A percentile compares a stretch with the other conserved stretches of the same genome.
Evolutionary conservation across 1,284 basidiomycete genomes (phyloP).

Genomic region (Mycena citricolor): DNA sequence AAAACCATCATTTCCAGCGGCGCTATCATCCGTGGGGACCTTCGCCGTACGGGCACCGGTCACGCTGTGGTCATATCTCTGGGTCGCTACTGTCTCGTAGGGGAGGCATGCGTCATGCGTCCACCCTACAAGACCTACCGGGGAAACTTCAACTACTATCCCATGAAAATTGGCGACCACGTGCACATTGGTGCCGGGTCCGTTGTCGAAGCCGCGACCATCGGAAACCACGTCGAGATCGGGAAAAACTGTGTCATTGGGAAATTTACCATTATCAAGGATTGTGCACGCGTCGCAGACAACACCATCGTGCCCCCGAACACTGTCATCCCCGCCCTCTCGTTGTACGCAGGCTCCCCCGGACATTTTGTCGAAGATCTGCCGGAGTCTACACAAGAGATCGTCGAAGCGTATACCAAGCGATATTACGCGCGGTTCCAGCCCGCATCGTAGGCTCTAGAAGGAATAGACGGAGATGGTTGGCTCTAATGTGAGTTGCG

Average conservation of each 20-base stretch:
- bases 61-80: slow-evolving; percentile 91
- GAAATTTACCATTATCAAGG: slow-evolving; percentile 96
- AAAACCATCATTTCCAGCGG: slow-evolving; percentile 93
- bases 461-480: slow-evolving; percentile 4
- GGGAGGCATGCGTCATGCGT: slow-evolving; percentile 85
- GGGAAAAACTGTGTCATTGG: slow-evolving; percentile 95
- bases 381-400: slow-evolving; percentile 87
- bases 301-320: slow-evolving; percentile 89
- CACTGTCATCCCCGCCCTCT: slow-evolving; percentile 88
- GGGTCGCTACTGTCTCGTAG: slow-evolving; percentile 90
- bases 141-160: slow-evolving; percentile 95
- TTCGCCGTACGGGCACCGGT: slow-evolving; percentile 79
- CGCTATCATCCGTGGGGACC: slow-evolving; percentile 87
- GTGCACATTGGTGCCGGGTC: slow-evolving; percentile 88
- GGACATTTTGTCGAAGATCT: slow-evolving; percentile 82
- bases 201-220: slow-evolving; percentile 91
- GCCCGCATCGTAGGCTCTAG: no score
- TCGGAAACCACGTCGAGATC: slow-evolving; percentile 93
- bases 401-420: slow-evolving; percentile 78
- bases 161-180: slow-evolving; percentile 94
- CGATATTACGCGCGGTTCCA: slow-evolving; percentile 52
- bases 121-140: slow-evolving; percentile 89
- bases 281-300: slow-evolving; percentile 87
- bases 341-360: slow-evolving; percentile 87
- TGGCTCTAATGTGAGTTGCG: slow-evolving; percentile 11